Evolutionary conservation across 75 land plant genomes (phyloP).

Genomic region (Adiantum capillusveneris): DNA sequence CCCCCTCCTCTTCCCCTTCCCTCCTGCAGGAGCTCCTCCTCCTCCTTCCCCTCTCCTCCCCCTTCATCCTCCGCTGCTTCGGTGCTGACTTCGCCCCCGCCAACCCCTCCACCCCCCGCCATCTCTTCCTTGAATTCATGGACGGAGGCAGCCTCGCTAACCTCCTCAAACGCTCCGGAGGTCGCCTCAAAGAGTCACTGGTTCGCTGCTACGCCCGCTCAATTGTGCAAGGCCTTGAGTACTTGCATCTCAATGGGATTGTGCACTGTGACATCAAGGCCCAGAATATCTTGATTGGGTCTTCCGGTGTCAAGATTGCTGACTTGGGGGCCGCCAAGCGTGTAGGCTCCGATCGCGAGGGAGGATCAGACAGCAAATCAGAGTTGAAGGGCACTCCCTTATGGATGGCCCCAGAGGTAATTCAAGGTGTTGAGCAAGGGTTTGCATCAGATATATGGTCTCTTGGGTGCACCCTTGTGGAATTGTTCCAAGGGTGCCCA

Average conservation of each 20-base stretch:
- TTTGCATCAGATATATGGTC: slow-evolving; percentile 62
- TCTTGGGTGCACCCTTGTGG: slow-evolving; percentile 65
- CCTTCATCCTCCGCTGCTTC: slow-evolving; percentile 38
- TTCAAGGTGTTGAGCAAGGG: no score
- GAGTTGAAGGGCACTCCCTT: no score
- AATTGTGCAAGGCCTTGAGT: no score
- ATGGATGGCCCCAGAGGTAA: no score
- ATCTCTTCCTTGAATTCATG: slow-evolving; percentile 35
- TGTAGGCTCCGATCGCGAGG: neutral
- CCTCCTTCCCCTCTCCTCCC: slow-evolving; percentile 30
- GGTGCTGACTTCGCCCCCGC: slow-evolving; percentile 39
- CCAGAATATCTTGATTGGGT: no score
- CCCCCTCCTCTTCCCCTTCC: no score
- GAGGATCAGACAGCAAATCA: no score
- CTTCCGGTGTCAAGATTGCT: no score
- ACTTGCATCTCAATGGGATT: no score
- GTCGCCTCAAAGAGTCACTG: slow-evolving; percentile 24
- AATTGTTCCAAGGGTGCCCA: slow-evolving; percentile 47
- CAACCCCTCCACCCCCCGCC: slow-evolving; percentile 10
- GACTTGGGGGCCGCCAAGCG: slow-evolving; percentile 51
- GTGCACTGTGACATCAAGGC: no score
- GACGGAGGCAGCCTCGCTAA: slow-evolving; percentile 44
- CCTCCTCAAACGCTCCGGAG: slow-evolving; percentile 9
- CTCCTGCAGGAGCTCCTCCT: no score
- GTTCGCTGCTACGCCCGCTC: slow-evolving; percentile 17